A percentile compares a stretch with the other conserved stretches of the same genome.
Conservation (phyloP, 2,329 filamentous ascomycete species). For the Alternaria arbusti region DNA sequence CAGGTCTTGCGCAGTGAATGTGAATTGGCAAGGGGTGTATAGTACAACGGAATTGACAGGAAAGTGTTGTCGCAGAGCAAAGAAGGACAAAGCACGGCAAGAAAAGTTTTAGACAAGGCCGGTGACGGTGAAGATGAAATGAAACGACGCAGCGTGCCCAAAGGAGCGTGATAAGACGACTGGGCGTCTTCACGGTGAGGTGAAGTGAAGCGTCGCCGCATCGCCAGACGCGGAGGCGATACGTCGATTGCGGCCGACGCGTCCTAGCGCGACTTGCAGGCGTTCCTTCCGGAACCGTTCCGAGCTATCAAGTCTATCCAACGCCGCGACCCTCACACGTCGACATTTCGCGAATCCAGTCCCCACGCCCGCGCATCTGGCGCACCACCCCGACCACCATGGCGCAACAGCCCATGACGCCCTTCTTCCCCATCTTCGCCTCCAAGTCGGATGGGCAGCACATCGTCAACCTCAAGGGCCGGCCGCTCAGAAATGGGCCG, state of each 20-base stretch:
- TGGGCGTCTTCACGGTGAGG: conserved; percentile 4
- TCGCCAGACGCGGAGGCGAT: neutral
- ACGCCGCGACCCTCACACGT: neutral
- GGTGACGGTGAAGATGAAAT: conserved; percentile 10
- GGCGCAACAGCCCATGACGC: conserved; percentile 48
- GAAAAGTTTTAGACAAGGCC: neutral
- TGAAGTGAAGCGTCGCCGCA: conserved; percentile 2
- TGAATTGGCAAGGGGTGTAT: neutral
- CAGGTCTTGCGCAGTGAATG: neutral
- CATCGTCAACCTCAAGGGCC: conserved; percentile 56
- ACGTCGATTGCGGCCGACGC: conserved; percentile 1
- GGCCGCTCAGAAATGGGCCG: conserved; percentile 60
- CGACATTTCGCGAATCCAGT: neutral
- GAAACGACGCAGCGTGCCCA: neutral
- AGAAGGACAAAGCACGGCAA: neutral
- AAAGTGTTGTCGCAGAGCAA: neutral
- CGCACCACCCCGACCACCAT: conserved; percentile 25
- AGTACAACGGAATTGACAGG: neutral
- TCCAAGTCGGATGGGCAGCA: conserved; percentile 58
- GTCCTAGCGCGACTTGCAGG: conserved; percentile 7
- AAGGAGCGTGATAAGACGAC: neutral
- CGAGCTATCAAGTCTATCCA: neutral
- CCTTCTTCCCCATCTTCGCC: conserved; percentile 57
- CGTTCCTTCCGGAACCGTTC: neutral
- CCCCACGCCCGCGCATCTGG: conserved; percentile 3